These are phyloP conservation scores for Ustulina deusta DNA, from an alignment of 2,329 filamentous ascomycete genomes.

Conservation along the genomic window DNA sequence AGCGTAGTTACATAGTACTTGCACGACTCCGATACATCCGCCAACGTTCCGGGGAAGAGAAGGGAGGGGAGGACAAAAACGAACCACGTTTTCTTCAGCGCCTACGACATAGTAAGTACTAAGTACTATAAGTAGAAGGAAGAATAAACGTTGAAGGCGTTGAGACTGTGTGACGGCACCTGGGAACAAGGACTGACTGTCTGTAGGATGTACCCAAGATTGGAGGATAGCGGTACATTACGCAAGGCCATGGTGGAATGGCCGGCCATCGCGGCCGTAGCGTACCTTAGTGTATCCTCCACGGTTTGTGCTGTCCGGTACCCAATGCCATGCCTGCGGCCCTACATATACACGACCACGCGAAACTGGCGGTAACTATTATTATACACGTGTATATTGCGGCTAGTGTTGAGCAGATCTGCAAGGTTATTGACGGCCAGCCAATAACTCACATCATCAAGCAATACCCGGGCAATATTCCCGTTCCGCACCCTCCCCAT, in stretches of 20 bases:
- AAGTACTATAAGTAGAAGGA: slow-evolving; percentile 13
- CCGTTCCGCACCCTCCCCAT: too few species aligned
- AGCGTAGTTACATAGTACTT: slow-evolving; percentile 11
- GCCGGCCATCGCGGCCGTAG: background rate
- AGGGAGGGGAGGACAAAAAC: background rate
- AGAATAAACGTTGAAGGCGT: slow-evolving; percentile 12
- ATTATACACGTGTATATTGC: too few species aligned
- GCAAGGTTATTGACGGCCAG: slow-evolving; percentile 12
- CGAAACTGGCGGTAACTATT: slow-evolving; percentile 30
- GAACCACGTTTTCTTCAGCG: slow-evolving; percentile 24
- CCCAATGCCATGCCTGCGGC: slow-evolving; percentile 15
- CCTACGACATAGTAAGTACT: background rate
- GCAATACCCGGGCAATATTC: too few species aligned
- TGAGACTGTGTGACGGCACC: slow-evolving; percentile 14
- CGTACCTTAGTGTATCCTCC: slow-evolving; percentile 3
- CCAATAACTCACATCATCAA: slow-evolving; percentile 14
- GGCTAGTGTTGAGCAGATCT: too few species aligned
- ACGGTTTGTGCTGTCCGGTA: background rate
- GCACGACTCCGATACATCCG: slow-evolving; percentile 18
- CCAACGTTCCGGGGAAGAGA: background rate
- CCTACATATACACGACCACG: slow-evolving; percentile 37
- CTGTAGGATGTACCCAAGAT: background rate
- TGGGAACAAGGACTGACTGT: background rate
- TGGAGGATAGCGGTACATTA: background rate
- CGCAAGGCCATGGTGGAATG: background rate